phyloP scores from a whole-genome alignment of 2,329 filamentous ascomycete species.

The Myriangium duriaei region DNA sequence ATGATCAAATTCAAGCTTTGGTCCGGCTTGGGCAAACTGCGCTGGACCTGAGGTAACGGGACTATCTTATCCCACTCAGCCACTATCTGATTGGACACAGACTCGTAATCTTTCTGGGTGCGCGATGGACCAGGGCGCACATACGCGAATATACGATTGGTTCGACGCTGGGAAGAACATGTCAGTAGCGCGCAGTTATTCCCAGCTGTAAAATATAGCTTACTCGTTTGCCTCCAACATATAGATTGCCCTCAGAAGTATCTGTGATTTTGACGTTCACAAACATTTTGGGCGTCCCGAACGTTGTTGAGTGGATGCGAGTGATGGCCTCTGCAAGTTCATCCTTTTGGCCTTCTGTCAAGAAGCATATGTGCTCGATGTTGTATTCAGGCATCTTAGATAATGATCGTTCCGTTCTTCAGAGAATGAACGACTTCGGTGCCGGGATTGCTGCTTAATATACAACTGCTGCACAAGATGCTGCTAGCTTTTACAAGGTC shows the following conservation, averaged over 20 bases:
- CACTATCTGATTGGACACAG: conserved; percentile 16
- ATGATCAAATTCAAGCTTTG: conserved; percentile 15
- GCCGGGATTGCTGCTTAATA: no score
- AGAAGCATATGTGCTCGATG: conserved; percentile 26
- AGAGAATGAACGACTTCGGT: no score
- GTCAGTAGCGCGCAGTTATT: neutral
- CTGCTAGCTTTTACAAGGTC: no score
- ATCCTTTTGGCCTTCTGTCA: conserved; percentile 24
- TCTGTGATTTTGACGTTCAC: conserved; percentile 32
- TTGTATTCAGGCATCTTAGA: conserved; percentile 35
- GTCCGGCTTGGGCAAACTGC: conserved; percentile 14
- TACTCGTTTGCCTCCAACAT: conserved; percentile 26
- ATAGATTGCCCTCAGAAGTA: conserved; percentile 15
- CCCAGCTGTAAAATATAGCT: conserved; percentile 1
- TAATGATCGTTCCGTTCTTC: no score
- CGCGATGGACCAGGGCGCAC: conserved; percentile 24
- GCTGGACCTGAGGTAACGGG: conserved; percentile 14
- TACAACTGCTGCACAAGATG: no score
- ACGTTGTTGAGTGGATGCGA: conserved; percentile 28
- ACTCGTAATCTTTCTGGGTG: conserved; percentile 21
- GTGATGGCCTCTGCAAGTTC: conserved; percentile 30
- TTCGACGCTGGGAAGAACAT: conserved; percentile 9
- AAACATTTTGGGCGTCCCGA: conserved; percentile 31
- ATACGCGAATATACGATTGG: conserved; percentile 24
- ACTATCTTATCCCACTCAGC: conserved; percentile 21